These are phyloP conservation scores for Miamiensis avidus DNA, from an alignment of 169 alveolate species.

Conservation along the genomic window DNA sequence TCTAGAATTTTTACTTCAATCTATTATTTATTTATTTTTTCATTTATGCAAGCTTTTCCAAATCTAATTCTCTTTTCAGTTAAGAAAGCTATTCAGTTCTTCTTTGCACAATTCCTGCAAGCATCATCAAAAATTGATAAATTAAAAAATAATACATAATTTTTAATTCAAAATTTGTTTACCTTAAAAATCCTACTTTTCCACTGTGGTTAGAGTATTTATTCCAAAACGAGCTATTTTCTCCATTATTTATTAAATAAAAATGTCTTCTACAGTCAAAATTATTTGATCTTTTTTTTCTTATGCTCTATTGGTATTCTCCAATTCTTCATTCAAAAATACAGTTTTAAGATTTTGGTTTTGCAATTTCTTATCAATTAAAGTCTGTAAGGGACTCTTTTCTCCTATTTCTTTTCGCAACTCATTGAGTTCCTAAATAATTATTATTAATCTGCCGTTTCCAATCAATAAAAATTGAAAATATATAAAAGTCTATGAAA, in stretches of 20 bases:
- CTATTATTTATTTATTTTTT: too few species aligned
- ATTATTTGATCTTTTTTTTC: neutral
- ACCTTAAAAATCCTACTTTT: constrained; percentile 9
- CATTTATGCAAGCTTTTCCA: neutral
- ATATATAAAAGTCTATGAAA: too few species aligned
- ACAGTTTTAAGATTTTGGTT: neutral
- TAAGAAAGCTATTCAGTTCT: neutral
- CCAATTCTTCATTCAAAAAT: neutral
- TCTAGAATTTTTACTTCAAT: too few species aligned
- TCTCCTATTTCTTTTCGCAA: neutral
- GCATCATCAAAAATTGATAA: too few species aligned
- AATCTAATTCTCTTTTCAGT: neutral
- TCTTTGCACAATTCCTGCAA: neutral
- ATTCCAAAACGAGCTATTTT: neutral
- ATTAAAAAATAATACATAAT: too few species aligned
- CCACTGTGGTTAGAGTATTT: neutral
- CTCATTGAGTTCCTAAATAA: neutral
- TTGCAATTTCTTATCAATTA: neutral
- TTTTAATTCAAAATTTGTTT: neutral
- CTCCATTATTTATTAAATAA: constrained; percentile 8
- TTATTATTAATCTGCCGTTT: neutral
- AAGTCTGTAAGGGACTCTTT: neutral
- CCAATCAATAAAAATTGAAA: too few species aligned
- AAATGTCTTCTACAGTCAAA: constrained; percentile 10
- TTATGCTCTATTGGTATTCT: neutral